Base-by-base conservation (phyloP, 192 early-diverging fungal species). In the Coemansia sp. region DNA sequence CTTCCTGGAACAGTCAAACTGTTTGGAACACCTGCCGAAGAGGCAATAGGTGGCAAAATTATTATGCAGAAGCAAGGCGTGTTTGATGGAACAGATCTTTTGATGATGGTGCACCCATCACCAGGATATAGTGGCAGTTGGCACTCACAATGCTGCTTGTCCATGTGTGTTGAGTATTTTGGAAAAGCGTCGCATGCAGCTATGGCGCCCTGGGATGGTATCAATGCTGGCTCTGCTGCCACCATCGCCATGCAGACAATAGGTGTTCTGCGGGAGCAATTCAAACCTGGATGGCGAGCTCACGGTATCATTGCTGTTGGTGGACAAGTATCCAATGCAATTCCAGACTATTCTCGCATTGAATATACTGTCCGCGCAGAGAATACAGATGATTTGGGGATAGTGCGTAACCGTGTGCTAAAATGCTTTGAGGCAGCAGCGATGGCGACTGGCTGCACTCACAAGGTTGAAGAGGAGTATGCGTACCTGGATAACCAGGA, bases 71-170 rank as follows among this genome's bases (percentile, higher is more conserved):
- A 90, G 28, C 67, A 76, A 7, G 88, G 89, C 2, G 88, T 87
- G 5, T 93, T 93, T 76, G 79, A 89, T 26, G 83, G 83, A 64
- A 66, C 86, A 27, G 90, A 91, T 60, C 69, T 88, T 8, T 85
- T 89, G 60, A 67, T 95, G 78, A 95, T 95, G 91, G 67, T 87
- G 34, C 93, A 95, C 76, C 92, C 93, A 21, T 67, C 84, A n/a
- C 30, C 70, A 72, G 84, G 78, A 47, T 65, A 81, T 56, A 47
- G 61, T 21, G 82, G 87, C 61, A 38, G 76, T 49, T 73, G 84
- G 54, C 85, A 63, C 26, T 84, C 71, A 54, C 56, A 30, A 67
- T 82, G 59, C 57, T 85, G 44, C 71, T 76, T 24, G 55, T 82
- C 51, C 49, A 79, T 58, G 66, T 54, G 26, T 5, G 82, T 88